Percentiles rank a stretch among this genome's conserved stretches.
Evolutionary conservation across 2,329 filamentous ascomycete species (phyloP).

Genomic region (Chaetomium olivaceum): DNA sequence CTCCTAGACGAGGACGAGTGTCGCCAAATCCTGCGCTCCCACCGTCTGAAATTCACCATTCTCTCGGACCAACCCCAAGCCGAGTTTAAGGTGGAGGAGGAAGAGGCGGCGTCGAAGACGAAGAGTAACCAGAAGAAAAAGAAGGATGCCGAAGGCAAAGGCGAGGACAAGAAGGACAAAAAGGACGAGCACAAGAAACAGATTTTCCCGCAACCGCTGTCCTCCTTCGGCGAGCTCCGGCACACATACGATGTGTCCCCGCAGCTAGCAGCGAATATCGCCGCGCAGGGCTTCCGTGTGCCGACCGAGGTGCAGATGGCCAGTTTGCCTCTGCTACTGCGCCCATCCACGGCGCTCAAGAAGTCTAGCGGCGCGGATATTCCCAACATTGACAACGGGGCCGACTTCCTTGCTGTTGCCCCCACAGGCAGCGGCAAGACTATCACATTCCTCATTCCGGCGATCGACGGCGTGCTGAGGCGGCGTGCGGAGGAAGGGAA

Average conservation of each 20-base stretch:
- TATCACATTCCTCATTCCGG: conserved; percentile 84
- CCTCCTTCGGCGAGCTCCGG: conserved; percentile 72
- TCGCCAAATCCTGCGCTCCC: conserved; percentile 71
- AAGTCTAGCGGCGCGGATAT: conserved; percentile 40
- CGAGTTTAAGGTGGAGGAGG: conserved; percentile 47
- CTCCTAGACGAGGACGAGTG: conserved; percentile 69
- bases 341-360: conserved; percentile 53
- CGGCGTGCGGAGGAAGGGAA: conserved; percentile 46
- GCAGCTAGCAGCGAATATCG: conserved; percentile 74
- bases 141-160: conserved; percentile 46
- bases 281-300: conserved; percentile 78
- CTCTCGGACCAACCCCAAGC: conserved; percentile 52
- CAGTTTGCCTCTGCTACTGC: conserved; percentile 75
- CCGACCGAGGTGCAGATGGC: conserved; percentile 95
- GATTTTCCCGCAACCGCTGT: conserved; percentile 77
- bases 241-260: conserved; percentile 71
- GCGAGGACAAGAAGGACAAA: conserved; percentile 51
- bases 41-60: conserved; percentile 82
- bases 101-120: conserved; percentile 49
- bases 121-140: conserved; percentile 46
- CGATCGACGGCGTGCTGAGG: conserved; percentile 73
- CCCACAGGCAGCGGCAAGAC: conserved; percentile 98
- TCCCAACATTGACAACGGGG: conserved; percentile 39
- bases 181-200: conserved; percentile 53
- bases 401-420: conserved; percentile 84